phyloP scores from a whole-genome alignment of 345 rosid species.

The Lumnitzera littorea region DNA sequence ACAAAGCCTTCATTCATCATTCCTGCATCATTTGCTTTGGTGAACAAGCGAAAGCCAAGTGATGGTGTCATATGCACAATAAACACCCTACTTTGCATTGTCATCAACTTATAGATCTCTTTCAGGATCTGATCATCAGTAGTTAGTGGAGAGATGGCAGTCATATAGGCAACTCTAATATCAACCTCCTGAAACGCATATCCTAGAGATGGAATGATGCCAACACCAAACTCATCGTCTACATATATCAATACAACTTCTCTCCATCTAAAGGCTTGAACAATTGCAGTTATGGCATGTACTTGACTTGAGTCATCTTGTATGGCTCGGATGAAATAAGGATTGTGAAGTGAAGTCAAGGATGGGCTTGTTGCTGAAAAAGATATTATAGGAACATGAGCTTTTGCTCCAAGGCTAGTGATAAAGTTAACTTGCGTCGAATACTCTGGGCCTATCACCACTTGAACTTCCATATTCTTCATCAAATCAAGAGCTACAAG shows the following conservation, averaged over 20 bases:
- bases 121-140: neutral
- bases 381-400: conserved; percentile 2
- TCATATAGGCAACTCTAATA: neutral
- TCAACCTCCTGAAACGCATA: neutral
- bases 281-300: neutral
- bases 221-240: neutral
- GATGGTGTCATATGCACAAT: neutral
- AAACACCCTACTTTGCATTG: neutral
- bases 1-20: conserved; percentile 2
- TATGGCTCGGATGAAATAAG: neutral
- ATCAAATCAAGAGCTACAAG: conserved; percentile 1
- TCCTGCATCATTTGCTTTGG: neutral
- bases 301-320: neutral
- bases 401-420: neutral
- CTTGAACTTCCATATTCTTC: neutral
- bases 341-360: neutral
- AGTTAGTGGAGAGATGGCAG: neutral
- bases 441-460: neutral
- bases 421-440: neutral
- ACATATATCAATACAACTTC: neutral
- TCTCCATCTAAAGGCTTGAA: neutral
- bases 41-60: neutral
- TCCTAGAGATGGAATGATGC: neutral
- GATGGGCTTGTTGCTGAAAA: neutral
- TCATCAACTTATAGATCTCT: neutral